phyloP scores from a whole-genome alignment of 352 stramenopile genomes.

The Globisporangium canariense region DNA sequence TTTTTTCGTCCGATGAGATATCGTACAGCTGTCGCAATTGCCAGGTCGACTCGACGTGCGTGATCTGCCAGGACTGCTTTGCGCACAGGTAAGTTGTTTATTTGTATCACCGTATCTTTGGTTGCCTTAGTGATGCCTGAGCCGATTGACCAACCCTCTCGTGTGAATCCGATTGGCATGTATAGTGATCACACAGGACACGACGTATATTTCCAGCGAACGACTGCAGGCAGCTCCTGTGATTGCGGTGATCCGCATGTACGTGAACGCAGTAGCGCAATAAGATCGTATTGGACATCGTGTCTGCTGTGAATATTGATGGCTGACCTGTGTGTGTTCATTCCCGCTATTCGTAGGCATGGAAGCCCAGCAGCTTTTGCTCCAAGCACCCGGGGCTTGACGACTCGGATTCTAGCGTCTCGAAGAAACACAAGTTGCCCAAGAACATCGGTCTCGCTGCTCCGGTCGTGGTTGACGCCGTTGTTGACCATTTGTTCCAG shows the following conservation, averaged over 20 bases:
- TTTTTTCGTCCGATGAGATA: constrained; percentile 85
- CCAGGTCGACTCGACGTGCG: constrained; percentile 80
- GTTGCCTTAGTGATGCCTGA: not conserved
- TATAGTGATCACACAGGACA: constrained; percentile 66
- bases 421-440: constrained; percentile 59
- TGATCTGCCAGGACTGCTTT: constrained; percentile 87
- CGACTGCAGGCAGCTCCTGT: constrained; percentile 81
- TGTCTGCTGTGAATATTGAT: not conserved
- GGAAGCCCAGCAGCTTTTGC: constrained; percentile 79
- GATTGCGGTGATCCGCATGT: constrained; percentile 84
- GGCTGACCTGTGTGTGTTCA: not conserved
- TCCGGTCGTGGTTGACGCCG: constrained; percentile 64
- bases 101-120: not conserved
- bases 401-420: constrained; percentile 21
- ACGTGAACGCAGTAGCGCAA: constrained; percentile 10
- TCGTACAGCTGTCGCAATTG: constrained; percentile 87
- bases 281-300: too few species aligned
- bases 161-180: not conserved
- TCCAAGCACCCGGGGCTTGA: constrained; percentile 67
- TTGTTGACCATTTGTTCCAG: constrained; percentile 76
- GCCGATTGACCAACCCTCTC: not conserved
- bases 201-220: constrained; percentile 86
- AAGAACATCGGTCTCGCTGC: constrained; percentile 53
- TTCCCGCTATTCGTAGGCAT: constrained; percentile 42
- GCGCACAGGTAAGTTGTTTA: constrained; percentile 49